Base-by-base conservation (phyloP, 2,329 filamentous ascomycete species). In the Sporothrix inflata region DNA sequence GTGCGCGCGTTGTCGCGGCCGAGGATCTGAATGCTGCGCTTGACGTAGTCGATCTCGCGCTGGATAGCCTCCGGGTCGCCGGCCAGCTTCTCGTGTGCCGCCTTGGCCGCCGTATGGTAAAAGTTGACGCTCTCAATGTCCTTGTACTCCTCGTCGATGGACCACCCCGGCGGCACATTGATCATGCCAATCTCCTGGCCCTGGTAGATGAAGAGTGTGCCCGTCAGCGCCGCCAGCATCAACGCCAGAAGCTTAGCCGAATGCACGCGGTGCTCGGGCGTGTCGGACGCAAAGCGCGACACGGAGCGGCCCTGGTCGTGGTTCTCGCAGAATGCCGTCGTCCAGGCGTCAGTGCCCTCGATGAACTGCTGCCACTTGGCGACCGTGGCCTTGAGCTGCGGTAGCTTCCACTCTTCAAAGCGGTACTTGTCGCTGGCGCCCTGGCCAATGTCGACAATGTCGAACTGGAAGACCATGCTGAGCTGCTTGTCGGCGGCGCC, bases 401-500 rank as follows among this genome's bases (percentile, higher is more conserved):
- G 79, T 7, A 89, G 81, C 8, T 79, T 82, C 78, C 82, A 89
- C 55, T 81, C 83, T 8, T 82, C 81, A 47, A 86, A 88, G 71
- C 88, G 85, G 76, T 88, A 86, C 74, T 85, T 86, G 66, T 85
- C 81, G 0, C 40, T 61, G 1, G 55, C 78, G 71, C 87, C 85
- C 70, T 84, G 83, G 6, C 87, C 90, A 19, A 91, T 82, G 76
- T 90, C 86, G 8, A 92, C 88, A 63, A 90, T 85, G 75, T 89
- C 87, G 74, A 90, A 90, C 75, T 89, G 88, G 79, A 92, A 92
- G 1, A 91, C 88, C 90, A 92, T 92, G 77, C 89, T 86, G 66
- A 92, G 81, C 78, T 91, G 87, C 73, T 85, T 85, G 71, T 87
- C 86, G 38, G 84, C 80, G 0, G 87, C 85, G 3, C 85, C 85